Evolutionary conservation across 139 green algal species (phyloP).

Genomic region (Deuterostichococcus epilithicus): DNA sequence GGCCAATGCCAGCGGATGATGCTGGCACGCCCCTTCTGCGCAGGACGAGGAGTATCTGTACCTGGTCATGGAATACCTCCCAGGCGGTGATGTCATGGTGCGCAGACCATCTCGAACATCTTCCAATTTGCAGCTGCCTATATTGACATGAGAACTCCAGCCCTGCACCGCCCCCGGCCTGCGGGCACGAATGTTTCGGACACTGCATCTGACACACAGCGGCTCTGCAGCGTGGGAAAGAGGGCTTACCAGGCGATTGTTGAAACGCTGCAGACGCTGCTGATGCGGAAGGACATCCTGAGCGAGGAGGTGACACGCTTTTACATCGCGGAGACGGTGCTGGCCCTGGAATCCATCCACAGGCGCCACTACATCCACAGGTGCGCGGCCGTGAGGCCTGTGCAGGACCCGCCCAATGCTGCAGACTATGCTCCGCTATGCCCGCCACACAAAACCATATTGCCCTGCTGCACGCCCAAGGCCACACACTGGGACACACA

Average conservation of each 20-base stretch:
- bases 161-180: not conserved
- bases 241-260: not conserved
- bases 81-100: conserved; percentile 94
- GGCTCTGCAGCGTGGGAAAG: not conserved
- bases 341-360: conserved; percentile 90
- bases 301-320: conserved; percentile 78
- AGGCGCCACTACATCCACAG: conserved; percentile 88
- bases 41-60: conserved; percentile 94
- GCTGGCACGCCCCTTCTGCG: no score
- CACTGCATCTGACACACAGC: no score
- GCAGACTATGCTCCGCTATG: no score
- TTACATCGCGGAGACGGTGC: conserved; percentile 85
- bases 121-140: not conserved
- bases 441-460: no score
- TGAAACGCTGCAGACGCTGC: conserved; percentile 68
- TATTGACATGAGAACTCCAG: no score
- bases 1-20: not conserved
- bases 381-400: conserved; percentile 29
- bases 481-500: no score
- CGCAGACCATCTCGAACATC: no score
- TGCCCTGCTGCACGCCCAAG: no score
- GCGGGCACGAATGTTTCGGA: not conserved
- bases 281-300: conserved; percentile 97
- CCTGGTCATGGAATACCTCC: conserved; percentile 98
- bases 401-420: no score